Evolutionary conservation across 2,329 filamentous ascomycete genomes (phyloP).

Genomic region (Colletotrichum falcatum): DNA sequence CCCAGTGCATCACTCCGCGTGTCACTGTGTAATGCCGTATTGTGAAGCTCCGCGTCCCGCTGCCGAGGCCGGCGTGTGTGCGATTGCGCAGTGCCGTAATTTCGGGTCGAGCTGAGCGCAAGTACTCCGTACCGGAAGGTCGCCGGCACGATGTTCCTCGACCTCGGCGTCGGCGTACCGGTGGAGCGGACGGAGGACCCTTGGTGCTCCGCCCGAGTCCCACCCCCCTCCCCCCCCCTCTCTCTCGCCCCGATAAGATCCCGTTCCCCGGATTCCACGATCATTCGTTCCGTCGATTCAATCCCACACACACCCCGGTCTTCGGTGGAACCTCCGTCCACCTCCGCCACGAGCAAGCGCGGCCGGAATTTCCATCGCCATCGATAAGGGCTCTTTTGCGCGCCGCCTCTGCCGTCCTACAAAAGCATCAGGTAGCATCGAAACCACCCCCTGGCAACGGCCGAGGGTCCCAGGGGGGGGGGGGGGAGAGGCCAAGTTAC

Average conservation of each 20-base stretch:
- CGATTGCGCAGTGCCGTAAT: not conserved
- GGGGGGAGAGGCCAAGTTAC: not conserved
- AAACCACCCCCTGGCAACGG: not conserved
- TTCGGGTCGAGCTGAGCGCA: not conserved
- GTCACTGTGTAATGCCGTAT: not conserved
- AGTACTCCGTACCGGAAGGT: not conserved
- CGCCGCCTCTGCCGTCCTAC: not conserved
- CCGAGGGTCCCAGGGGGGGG: not conserved
- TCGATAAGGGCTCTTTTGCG: not conserved
- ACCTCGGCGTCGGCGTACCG: slow-evolving; percentile 9
- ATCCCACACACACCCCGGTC: not conserved
- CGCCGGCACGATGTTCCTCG: slow-evolving; percentile 7
- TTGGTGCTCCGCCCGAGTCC: slow-evolving; percentile 17
- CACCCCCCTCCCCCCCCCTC: not conserved
- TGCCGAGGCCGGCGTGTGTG: not conserved
- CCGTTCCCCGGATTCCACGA: slow-evolving; percentile 19
- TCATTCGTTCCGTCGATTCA: not conserved
- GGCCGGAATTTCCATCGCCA: not conserved
- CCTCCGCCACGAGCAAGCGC: not conserved
- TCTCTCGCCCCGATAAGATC: not conserved
- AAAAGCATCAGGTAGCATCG: not conserved
- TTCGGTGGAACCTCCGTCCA: not conserved
- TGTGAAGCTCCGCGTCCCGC: not conserved
- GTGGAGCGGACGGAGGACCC: not conserved
- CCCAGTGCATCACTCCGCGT: not conserved